Evolutionary conservation across 1,139 yeast species (phyloP).

Genomic region (Protomyces pachydermus): DNA sequence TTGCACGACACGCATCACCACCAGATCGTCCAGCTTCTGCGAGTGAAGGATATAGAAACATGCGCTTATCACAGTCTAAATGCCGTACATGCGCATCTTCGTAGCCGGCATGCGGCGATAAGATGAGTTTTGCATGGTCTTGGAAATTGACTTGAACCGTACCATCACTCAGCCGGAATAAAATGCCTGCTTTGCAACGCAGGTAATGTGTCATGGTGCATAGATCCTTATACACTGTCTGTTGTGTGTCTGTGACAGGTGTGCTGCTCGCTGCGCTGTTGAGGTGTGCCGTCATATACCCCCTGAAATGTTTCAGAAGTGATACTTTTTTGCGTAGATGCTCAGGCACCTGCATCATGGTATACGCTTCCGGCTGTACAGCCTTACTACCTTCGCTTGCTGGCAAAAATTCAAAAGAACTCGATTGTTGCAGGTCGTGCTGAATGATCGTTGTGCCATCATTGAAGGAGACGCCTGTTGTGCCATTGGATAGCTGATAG

Average conservation of each 20-base stretch:
- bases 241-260: neutral
- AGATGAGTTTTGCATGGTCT: conserved; percentile 19
- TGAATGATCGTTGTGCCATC: conserved; percentile 76
- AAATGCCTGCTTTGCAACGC: conserved; percentile 70
- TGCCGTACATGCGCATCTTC: neutral
- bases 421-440: conserved; percentile 57
- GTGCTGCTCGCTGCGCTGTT: conserved; percentile 23
- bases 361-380: neutral
- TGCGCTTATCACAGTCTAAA: conserved; percentile 3
- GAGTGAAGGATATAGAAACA: neutral
- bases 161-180: conserved; percentile 92
- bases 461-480: conserved; percentile 86
- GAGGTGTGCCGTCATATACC: conserved; percentile 39
- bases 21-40: neutral
- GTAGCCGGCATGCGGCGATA: neutral
- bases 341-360: conserved; percentile 23
- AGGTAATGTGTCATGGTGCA: conserved; percentile 73
- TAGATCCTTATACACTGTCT: conserved; percentile 37
- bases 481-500: conserved; percentile 83
- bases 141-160: conserved; percentile 53
- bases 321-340: conserved; percentile 67
- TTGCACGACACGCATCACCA: neutral
- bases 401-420: conserved; percentile 49
- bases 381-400: conserved; percentile 38
- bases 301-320: conserved; percentile 65